Base-by-base conservation (phyloP, 2,329 filamentous ascomycete species). In the Aschersonia sp. region DNA sequence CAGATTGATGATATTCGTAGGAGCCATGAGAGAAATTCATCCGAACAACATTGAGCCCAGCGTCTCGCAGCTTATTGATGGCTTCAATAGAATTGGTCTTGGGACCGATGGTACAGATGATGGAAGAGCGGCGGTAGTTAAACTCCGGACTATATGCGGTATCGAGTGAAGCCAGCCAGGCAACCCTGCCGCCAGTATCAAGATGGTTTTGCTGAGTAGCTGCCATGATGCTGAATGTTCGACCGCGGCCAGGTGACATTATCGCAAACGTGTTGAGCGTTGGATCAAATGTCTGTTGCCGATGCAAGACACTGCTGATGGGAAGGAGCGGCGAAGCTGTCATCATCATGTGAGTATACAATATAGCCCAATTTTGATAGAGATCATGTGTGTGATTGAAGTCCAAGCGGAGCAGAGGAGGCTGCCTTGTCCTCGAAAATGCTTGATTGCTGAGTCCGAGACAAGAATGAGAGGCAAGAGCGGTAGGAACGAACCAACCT, bases 61-160 rank as follows among this genome's bases (percentile, higher is more conserved):
- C 84, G 63, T 76, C 78, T 67, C 90, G 87, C 60, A 98, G 85
- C 67, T 82, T 78, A 72, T 97, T 97, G 73, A 98, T 94, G 69
- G 88, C 89, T 74, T 96, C 86, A 50, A 89, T 83, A 39, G 87
- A 94, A 78, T 98, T 98, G 60, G 92, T 98, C 83, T 97, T 98
- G 65, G 92, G 92, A 53, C 92, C 92, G 66, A 98, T 97, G 60
- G 92, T 97, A 75, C 90, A 88, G 70, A 98, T 96, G 73, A 98
- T 98, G 63, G 89, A 95, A 54, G 90, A 95, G 58, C 92, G 84
- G 63, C 92, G 87, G 71, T 92, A 94, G 75, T 94, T 89, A 70
- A 83, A 86, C 60, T 83, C 78, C 49, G 90, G 89, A 59, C 78
- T 75, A 72, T 84, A 88, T 64, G 92, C 85, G 56, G 90, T 96